Evolutionary conservation across 768 basidiomycete genomes (phyloP), one percentile per base, ranked within the genome.

Genomic region (Leucocoprinus sp.): DNA sequence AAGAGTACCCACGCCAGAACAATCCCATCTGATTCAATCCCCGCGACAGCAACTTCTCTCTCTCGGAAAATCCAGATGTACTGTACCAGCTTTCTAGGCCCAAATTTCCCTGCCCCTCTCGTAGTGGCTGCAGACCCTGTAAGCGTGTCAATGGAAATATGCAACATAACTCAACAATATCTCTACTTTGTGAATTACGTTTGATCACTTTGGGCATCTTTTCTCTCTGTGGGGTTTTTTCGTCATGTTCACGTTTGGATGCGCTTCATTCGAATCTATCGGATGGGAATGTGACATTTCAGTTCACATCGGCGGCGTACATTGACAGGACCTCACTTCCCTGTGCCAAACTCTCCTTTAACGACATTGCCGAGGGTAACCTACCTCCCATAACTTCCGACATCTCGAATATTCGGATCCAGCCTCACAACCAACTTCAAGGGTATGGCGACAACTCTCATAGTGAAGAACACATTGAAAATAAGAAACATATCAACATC

Each of bases 261-360:
- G n/a, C n/a, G 9, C 9, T 31, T 14, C 14, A 31, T 31, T 31
- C 31, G n/a, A 31, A 5, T 19, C 18, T 23, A 7, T 19, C 6
- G 33, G 27, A n/a, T 24, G 43, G 8, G 9, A 4, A 31, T 31
- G 11, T 31, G 31, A 31, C 31, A n/a, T 31, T 5, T 31, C 55
- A 85, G 76, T 84, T 72, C 56, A 86, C 84, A 0, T 65, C 69
- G 5, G 66, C 66, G 42, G 81, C 82, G 2, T 84, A 80, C 60
- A 56, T 60, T 8, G 64, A 72, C 9, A 70, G 81, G 17, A 81
- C 80, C 3, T 65, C 65, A 2, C 62, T 75, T 12, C 60, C 69
- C 15, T 84, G 82, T 45, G 68, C 77, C 18, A 56, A 73, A 4
- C 65, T 84, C 5, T 76, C 78, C 0, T 88, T 85, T 61, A 63